Base-by-base conservation (phyloP, 768 basidiomycete species). In the Termitomyces sp. region DNA sequence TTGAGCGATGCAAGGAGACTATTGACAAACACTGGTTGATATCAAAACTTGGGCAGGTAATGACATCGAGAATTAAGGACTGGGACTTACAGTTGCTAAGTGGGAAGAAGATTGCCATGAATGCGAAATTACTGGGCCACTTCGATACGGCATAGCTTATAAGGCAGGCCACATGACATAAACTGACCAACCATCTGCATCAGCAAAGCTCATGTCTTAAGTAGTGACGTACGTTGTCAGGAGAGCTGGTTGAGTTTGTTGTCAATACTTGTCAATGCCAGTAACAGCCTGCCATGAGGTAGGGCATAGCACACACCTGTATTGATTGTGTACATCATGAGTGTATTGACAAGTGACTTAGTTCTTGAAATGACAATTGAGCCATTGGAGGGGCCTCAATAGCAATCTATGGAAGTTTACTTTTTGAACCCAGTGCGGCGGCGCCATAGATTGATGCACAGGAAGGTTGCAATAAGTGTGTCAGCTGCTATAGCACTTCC, bases 381-480 rank as follows among this genome's bases (percentile, higher is more conserved):
- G 15, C 5, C 7, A n/a, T 33, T 20, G 3, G 4, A 18, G 33
- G 9, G 2, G 13, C 11, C 24, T 13, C 6, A 39, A 24, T 16
- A 1, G 15, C 1, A n/a, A 33, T 13, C 12, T 0, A 7, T 13
- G 7, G 9, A 54, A 28, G n/a, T 18, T 54, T 49, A 58, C 57
- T 58, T 49, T 18, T 58, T 49, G 12, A 39, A 36, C 7, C 46
- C 38, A 12, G 57, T 48, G 15, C 16, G 9, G 1, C 7, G 44
- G 11, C 20, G 56, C 56, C 44, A 57, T 7, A 57, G 44, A 8
- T 35, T 57, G 20, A 57, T 44, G 33, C 56, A 46, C 3, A 57
- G 11, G 7, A 42, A 46, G 8, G 12, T 22, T 33, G 57, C 44
- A 39, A 58, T 58, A 7, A 58, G 18, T 2, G 18, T 22, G 16